These are phyloP conservation scores for Blastobotrys malaysiensis DNA, from an alignment of 1,139 yeast genomes.

Conservation along the genomic window DNA sequence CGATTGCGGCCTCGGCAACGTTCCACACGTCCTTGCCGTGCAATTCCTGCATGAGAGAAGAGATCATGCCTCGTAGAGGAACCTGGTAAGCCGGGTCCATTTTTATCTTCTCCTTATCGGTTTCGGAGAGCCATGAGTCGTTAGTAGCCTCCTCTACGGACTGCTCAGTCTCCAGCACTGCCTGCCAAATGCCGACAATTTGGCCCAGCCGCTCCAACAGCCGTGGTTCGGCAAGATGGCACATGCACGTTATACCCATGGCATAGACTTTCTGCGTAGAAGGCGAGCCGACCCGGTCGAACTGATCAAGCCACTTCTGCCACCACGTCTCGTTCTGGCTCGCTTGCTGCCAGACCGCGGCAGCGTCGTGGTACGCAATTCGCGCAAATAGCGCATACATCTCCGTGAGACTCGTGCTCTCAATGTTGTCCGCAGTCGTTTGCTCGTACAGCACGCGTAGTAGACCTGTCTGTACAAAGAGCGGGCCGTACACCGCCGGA, in stretches of 20 bases:
- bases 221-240: constrained; percentile 1
- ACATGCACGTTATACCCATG: constrained; percentile 11
- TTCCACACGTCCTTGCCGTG: not conserved
- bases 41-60: not conserved
- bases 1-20: not conserved
- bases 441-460: constrained; percentile 37
- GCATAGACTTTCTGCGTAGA: constrained; percentile 37
- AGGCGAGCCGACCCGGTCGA: constrained; percentile 59
- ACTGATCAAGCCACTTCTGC: constrained; percentile 32
- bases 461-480: constrained; percentile 22
- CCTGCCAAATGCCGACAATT: constrained; percentile 9
- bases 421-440: constrained; percentile 37
- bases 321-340: constrained; percentile 20
- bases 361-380: constrained; percentile 45
- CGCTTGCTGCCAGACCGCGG: constrained; percentile 39
- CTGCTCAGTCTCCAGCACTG: constrained; percentile 3
- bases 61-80: not conserved
- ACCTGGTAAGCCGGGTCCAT: not conserved
- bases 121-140: not conserved
- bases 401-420: constrained; percentile 29
- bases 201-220: constrained; percentile 6
- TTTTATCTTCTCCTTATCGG: not conserved
- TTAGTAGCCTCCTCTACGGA: not conserved
- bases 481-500: constrained; percentile 24
- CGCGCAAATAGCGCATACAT: constrained; percentile 51